Percentiles rank a stretch among this genome's conserved stretches.
phyloP scores from a whole-genome alignment of 768 basidiomycete genomes.

The Tylopilus balloui region DNA sequence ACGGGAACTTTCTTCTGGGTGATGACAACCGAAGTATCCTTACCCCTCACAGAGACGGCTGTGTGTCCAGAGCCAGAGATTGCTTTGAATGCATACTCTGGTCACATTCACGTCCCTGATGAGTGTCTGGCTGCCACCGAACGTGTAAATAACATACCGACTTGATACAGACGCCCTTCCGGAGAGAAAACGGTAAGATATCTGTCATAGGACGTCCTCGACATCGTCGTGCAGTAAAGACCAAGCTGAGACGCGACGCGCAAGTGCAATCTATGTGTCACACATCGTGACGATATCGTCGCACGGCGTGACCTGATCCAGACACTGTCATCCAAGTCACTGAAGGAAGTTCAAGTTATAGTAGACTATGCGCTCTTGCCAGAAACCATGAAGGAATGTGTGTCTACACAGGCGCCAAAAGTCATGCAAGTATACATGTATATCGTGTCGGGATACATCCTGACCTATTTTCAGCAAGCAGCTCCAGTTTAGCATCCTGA shows the following conservation, averaged over 20 bases:
- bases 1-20: constrained; percentile 99
- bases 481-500: constrained; percentile 92
- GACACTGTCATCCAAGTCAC: neutral
- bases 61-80: constrained; percentile 97
- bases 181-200: constrained; percentile 97
- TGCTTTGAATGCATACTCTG: constrained; percentile 99
- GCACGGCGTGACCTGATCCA: constrained; percentile 9
- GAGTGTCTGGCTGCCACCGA: neutral
- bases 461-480: constrained; percentile 62
- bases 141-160: constrained; percentile 55
- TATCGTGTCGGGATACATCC: neutral
- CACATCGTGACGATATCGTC: constrained; percentile 17
- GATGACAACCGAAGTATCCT: constrained; percentile 92
- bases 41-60: constrained; percentile 86
- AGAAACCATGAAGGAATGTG: constrained; percentile 65
- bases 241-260: constrained; percentile 52
- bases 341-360: too few relatives aligned
- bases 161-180: constrained; percentile 97
- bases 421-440: constrained; percentile 55
- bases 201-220: constrained; percentile 91
- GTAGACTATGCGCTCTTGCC: neutral
- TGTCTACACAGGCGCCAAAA: constrained; percentile 76
- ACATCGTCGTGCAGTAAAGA: constrained; percentile 61
- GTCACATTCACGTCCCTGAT: constrained; percentile 9
- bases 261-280: constrained; percentile 42